Base-by-base conservation (phyloP, 2,329 filamentous ascomycete genomes). In the Aulographum hederae region DNA sequence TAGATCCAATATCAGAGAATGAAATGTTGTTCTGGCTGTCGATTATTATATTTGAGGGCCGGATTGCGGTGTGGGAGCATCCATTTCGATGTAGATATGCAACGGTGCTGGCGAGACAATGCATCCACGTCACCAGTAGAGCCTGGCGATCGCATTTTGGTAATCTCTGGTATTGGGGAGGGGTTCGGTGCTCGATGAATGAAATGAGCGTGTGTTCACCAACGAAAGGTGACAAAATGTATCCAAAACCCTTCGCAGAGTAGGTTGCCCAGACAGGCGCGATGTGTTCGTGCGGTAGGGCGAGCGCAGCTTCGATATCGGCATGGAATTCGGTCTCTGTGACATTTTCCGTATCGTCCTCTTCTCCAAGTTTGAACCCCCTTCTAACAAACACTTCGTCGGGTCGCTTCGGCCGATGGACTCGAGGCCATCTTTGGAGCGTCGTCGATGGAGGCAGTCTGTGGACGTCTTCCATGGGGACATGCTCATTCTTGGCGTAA, bases 251-350 rank as follows among this genome's bases (percentile, higher is more conserved):
- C 39, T 69, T 67, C 33, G 73, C 61, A 2, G 65, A 70, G 46
- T 82, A 84, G 0, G 78, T 78, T 2, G 68, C 70, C 65, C 69
- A 80, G 26, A 77, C 67, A 8, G 69, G 71, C n/a, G 71, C 67
- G 35, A 84, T 61, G 45, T 84, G 78, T 27, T 71, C 64, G 45
- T 80, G 76, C 35, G 69, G 61, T 12, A 78, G 46, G 32, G 60
- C 56, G 41, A 58, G 67, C 38, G 75, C 64, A 34, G 58, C 60
- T 36, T 68, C 63, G 26, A 80, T 52, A 39, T 76, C 70, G 36
- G 64, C 59, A 18, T 71, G 51, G 43, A 80, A 78, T 6, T 69
- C 65, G 19, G 63, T 60, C 11, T 50, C 45, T 18, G 59, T 44
- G 34, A 69, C 56, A 21, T 58, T 52, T 6, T 65, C 63, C 6